Conservation (phyloP, 1,284 basidiomycete species). For the Coriolopsis trogii region DNA sequence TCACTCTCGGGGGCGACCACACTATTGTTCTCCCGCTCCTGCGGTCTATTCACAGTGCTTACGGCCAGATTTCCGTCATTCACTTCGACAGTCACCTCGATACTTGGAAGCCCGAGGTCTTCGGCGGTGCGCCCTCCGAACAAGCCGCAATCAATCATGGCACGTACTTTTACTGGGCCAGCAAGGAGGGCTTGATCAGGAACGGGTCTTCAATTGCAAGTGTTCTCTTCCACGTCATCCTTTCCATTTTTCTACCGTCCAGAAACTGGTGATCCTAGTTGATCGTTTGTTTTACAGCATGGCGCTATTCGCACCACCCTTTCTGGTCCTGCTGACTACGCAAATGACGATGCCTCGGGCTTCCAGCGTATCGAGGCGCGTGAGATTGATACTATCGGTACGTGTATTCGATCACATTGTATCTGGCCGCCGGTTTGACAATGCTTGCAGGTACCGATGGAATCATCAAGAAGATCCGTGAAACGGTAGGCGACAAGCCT, state of each 20-base stretch:
- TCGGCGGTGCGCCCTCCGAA: constrained; percentile 67
- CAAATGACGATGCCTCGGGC: constrained; percentile 66
- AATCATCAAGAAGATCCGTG: constrained; percentile 71
- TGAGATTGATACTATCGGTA: constrained; percentile 77
- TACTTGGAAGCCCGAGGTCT: constrained; percentile 75
- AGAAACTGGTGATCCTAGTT: constrained; percentile 69
- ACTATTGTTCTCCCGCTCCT: constrained; percentile 70
- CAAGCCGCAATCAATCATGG: constrained; percentile 76
- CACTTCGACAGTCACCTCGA: constrained; percentile 79
- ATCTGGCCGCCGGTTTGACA: background rate
- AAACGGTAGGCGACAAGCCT: constrained; percentile 66
- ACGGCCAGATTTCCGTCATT: constrained; percentile 76
- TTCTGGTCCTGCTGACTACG: constrained; percentile 71
- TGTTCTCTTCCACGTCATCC: constrained; percentile 38
- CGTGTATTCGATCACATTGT: constrained; percentile 12
- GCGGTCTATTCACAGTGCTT: constrained; percentile 67
- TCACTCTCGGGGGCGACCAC: constrained; percentile 80
- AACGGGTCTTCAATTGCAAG: constrained; percentile 85
- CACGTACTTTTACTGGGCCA: constrained; percentile 81
- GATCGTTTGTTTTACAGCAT: constrained; percentile 58
- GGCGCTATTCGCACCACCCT: constrained; percentile 79
- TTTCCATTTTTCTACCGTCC: constrained; percentile 20
- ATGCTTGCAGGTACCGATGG: constrained; percentile 55
- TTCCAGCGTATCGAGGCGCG: constrained; percentile 76
- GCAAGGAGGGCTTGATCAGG: constrained; percentile 71